These are phyloP conservation scores for Atkinsonella hypoxylon DNA, from an alignment of 2,329 filamentous ascomycete genomes.

Conservation along the genomic window DNA sequence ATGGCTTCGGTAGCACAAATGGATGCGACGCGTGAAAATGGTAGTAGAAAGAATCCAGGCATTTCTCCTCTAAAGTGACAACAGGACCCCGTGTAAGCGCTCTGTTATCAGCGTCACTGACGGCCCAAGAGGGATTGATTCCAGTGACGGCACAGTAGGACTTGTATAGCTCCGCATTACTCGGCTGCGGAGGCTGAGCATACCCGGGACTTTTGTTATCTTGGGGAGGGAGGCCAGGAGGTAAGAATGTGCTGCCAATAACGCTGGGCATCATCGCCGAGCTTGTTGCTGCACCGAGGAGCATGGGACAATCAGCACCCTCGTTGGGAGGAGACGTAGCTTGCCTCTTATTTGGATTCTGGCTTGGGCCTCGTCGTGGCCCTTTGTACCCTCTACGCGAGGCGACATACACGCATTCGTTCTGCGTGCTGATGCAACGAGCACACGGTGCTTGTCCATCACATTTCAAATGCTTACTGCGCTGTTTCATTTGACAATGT, in stretches of 20 bases:
- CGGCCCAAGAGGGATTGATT: conserved; percentile 11
- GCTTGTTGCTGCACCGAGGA: conserved; percentile 14
- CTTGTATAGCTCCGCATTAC: conserved; percentile 29
- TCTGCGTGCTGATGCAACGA: conserved; percentile 47
- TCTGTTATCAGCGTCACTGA: conserved; percentile 7
- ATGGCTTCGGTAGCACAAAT: conserved; percentile 41
- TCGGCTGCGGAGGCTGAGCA: conserved; percentile 9
- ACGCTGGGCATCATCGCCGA: conserved; percentile 3
- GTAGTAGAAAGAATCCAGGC: conserved; percentile 45
- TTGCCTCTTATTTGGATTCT: conserved; percentile 38
- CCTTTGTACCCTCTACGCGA: conserved; percentile 68
- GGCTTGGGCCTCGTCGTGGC: conserved; percentile 23
- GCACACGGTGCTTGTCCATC: conserved; percentile 59
- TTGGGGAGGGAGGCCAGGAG: conserved; percentile 5
- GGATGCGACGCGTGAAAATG: conserved; percentile 47
- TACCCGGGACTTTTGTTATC: conserved; percentile 11
- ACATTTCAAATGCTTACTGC: conserved; percentile 62
- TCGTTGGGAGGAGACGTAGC: conserved; percentile 27
- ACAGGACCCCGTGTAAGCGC: conserved; percentile 12
- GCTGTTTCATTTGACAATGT: conserved; percentile 22
- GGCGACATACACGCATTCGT: conserved; percentile 59
- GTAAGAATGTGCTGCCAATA: conserved; percentile 4
- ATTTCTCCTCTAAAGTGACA: conserved; percentile 35
- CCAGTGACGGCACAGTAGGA: conserved; percentile 16
- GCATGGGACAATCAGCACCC: conserved; percentile 27